Percentiles rank a stretch among this genome's conserved stretches.
Evolutionary conservation across 2,329 filamentous ascomycete genomes (phyloP).

Genomic region (Fusarium irregulare): DNA sequence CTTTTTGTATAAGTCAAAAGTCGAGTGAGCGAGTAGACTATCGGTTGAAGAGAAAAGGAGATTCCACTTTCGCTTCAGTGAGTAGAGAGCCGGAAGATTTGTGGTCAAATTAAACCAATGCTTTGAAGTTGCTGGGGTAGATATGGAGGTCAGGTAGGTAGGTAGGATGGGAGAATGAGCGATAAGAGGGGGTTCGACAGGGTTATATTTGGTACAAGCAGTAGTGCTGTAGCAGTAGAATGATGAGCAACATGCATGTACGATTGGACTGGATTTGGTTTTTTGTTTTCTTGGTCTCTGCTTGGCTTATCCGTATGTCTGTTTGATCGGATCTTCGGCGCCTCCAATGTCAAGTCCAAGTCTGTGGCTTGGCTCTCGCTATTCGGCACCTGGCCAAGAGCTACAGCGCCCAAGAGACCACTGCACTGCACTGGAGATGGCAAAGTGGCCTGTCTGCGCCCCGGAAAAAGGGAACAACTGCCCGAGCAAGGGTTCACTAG

Average conservation of each 20-base stretch:
- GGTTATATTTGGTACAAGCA: conserved; percentile 35
- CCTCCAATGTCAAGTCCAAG: conserved; percentile 19
- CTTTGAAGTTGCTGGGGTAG: conserved; percentile 1
- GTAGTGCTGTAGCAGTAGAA: conserved; percentile 7
- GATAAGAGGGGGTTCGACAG: conserved; percentile 24
- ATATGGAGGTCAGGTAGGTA: conserved; percentile 20
- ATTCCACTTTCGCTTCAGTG: conserved; percentile 28
- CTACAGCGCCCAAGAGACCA: conserved; percentile 3
- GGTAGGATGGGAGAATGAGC: conserved; percentile 14
- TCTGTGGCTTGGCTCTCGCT: conserved; percentile 39
- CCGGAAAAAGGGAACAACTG: conserved; percentile 15
- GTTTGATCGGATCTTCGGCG: conserved; percentile 45
- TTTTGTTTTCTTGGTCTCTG: conserved; percentile 11
- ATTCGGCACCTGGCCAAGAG: conserved; percentile 40
- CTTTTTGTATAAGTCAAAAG: conserved; percentile 16
- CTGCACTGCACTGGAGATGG: conserved; percentile 3
- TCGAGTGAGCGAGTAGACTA: background rate
- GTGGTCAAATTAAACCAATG: conserved; percentile 39
- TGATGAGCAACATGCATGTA: conserved; percentile 31
- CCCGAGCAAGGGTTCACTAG: background rate
- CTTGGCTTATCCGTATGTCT: conserved; percentile 35
- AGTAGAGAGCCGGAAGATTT: conserved; percentile 22
- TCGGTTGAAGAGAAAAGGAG: conserved; percentile 22
- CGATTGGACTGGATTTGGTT: conserved; percentile 19
- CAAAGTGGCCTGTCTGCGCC: conserved; percentile 22